Base-by-base conservation (phyloP, 352 stramenopile species). In the Globisporangium abappressorium region DNA sequence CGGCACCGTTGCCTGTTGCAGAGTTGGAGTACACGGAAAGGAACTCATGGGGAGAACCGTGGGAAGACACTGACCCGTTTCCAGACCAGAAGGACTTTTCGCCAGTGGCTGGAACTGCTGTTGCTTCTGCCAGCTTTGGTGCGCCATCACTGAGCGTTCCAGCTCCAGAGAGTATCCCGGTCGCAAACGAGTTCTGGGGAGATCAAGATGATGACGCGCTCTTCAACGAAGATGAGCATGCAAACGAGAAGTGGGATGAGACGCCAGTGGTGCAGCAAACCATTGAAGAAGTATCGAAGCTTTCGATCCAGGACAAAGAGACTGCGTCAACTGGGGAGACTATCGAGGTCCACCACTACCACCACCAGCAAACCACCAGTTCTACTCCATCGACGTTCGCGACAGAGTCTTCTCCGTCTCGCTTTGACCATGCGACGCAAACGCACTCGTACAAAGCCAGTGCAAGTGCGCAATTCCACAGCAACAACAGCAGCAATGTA, bases 131-230 rank as follows among this genome's bases (percentile, higher is more conserved):
- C 43, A 26, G 18, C 36, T n/a, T 53, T 6, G 30, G 12, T 33
- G 47, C 51, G 22, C 26, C 38, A 3, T 30, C 53, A 28, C 62
- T 60, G 18, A 66, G 15, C 26, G 60, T 60, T 33, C 30, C 33
- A 49, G n/a, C 66, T 14, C 53, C 56, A 34, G 66, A 66, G 53
- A 71, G 60, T 30, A 62, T 70, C 30, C 49, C 71, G 0, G 62
- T 59, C 15, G 70, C 68, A n/a, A 81, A 79, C 62, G 79, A 89
- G 57, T 93, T 89, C 59, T 91, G 82, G 84, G 81, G 79, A 20
- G 82, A 84, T 11, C 72, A 77, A 64, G 74, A 83, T 26, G 82
- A 90, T 65, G 73, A 82, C 18, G 78, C 69, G 12, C 71, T 93
- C 12, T 91, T 91, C 57, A 76, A 85, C 68, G 73, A 90, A 33